Base-by-base conservation (phyloP, 2,329 filamentous ascomycete species). In the Colletotrichum sp. region DNA sequence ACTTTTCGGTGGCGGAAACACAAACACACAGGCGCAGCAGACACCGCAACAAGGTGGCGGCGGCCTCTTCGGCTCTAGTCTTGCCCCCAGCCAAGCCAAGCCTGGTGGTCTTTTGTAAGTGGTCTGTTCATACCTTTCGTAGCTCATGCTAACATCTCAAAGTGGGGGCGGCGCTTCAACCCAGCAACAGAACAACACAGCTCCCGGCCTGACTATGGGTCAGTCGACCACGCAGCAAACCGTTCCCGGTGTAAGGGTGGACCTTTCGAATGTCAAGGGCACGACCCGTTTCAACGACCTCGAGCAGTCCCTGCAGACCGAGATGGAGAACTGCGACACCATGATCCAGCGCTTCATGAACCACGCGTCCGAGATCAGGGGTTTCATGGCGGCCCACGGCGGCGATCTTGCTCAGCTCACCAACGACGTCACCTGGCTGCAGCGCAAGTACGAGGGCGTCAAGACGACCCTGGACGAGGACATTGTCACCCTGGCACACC, bases 261-360 rank as follows among this genome's bases (percentile, higher is more conserved):
- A 97, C 84, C 86, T 95, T 68, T 91, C 91, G 80, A 95, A 95
- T 82, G 88, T 99, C 76, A 92, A 95, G 68, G 94, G 94, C 18
- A 98, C 96, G 1, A 98, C 96, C 5, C 95, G 97, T 77, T 98
- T 97, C 87, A 95, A 96, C 82, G 96, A 98, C 84, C 93, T 98
- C 32, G 92, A 95, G 76, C 94, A 96, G 79, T 92, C 95, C 34
- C 88, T 98, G 18, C 95, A 98, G 82, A 91, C 92, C 77, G 88
- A 95, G 79, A 94, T 99, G 77, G 92, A 95, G 77, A 86, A 89
- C 12, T 92, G 98, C 78, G 96, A 99, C 84, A 91, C 91, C 74
- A 92, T 93, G 78, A 96, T 99, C 80, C 92, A 95, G 80, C 90
- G 90, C 70, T 95, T 97, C 82, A 96, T 98, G 81, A 90, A 90